phyloP scores from a whole-genome alignment of 2,329 filamentous ascomycete species.

The Pseudogymnoascus sp. region DNA sequence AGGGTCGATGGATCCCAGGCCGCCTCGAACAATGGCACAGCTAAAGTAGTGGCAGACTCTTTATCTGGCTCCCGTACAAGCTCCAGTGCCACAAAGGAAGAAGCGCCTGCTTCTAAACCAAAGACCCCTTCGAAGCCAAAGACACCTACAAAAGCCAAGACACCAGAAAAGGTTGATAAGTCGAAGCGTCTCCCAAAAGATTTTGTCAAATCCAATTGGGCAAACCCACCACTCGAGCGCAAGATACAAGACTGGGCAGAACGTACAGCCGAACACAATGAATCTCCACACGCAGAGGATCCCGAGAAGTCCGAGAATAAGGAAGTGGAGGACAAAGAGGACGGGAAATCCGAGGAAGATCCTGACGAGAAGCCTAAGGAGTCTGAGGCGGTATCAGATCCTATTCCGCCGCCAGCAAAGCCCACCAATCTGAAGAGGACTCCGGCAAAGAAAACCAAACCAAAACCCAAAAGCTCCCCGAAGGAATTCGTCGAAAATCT shows the following conservation, averaged over 20 bases:
- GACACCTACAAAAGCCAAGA: slow-evolving; percentile 36
- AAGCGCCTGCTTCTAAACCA: slow-evolving; percentile 13
- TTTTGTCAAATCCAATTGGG: slow-evolving; percentile 44
- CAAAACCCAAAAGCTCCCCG: slow-evolving; percentile 47
- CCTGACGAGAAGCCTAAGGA: not conserved
- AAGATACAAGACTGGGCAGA: slow-evolving; percentile 56
- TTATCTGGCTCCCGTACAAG: not conserved
- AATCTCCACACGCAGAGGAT: not conserved
- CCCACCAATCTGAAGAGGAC: not conserved
- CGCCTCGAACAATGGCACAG: not conserved
- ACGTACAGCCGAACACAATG: slow-evolving; percentile 15
- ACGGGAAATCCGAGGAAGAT: not conserved
- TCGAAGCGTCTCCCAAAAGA: slow-evolving; percentile 46
- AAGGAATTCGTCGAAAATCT: slow-evolving; percentile 35
- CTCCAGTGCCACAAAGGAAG: not conserved
- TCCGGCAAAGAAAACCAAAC: not conserved
- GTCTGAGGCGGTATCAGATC: slow-evolving; percentile 15
- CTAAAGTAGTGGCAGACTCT: not conserved
- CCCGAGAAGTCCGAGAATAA: not conserved
- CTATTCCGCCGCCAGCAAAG: not conserved
- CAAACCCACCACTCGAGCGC: slow-evolving; percentile 47
- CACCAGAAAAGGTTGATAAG: slow-evolving; percentile 37
- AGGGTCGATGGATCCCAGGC: slow-evolving; percentile 14
- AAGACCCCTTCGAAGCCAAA: slow-evolving; percentile 12
- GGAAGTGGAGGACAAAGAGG: not conserved